Evolutionary conservation across 768 basidiomycete genomes (phyloP), one percentile per base, ranked within the genome.

Genomic region (Dendrothele bispora): DNA sequence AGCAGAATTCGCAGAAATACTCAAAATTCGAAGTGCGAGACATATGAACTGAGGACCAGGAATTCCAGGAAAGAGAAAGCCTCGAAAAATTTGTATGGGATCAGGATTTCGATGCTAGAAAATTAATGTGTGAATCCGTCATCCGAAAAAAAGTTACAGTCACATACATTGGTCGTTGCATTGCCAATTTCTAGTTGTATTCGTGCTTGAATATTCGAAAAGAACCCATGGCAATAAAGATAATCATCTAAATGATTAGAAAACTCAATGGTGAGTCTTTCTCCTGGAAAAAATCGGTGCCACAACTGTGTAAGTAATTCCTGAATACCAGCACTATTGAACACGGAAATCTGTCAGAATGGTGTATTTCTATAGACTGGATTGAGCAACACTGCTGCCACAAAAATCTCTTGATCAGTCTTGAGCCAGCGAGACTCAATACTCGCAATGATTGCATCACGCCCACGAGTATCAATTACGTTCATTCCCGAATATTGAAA

Each of bases 1-100:
- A 24, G 54, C 59, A 6, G 61, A 62, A 41, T 63, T 63, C 12
- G 52, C 49, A 43, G 44, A 50, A 14, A 63, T 54, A 15, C 53
- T 55, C 15, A 59, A 48, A 20, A 63, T 28, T 22, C 35, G 54
- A 5, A 22, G 15, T n/a, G 61, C 61, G 40, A 63, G 55, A 15
- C 26, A 17, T 18, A 47, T 26, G 11, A 61, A 43, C 15, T 55
- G 53, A 24, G 53, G 26, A 4, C 22, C 34, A 28, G 28, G 30
- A 11, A 12, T 24, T 17, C 42, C 45, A 29, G 29, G 25, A 44
- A 46, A 44, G 3, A 27, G 17, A 25, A 47, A 24, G 14, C 27
- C 48, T 37, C 42, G 28, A 20, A 38, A 53, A 4, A 50, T 30
- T 10, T 48, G 26, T 4, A 53, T 15, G 10, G 56, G 54, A 32